Base-by-base conservation (phyloP, 148 eudicot genomes). In the Polygonum aviculare region DNA sequence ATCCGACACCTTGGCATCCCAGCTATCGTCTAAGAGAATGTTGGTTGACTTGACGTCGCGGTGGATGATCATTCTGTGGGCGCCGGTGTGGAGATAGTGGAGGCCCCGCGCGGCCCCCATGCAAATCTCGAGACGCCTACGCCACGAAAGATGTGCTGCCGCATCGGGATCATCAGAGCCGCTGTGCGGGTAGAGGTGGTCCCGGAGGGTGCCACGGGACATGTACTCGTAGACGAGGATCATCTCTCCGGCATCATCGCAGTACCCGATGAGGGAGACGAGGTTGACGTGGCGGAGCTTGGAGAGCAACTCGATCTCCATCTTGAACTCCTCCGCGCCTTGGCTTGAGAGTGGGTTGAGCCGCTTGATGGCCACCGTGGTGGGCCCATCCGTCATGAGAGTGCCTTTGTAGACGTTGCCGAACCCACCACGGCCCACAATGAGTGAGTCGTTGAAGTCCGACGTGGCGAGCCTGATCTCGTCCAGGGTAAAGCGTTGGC, bases 31-130 rank as follows among this genome's bases (percentile, higher is more conserved):
- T 5, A 93, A 90, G 18, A 93, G 81, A 69, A 93, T 93, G 80
- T 93, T 93, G 60, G 98, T 90, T 18, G 98, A 93, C 81, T 93
- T 93, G 62, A 93, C 87, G 82, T 93, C 98, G 0, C 98, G 88
- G 49, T 93, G 98, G 75, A 93, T 93, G 75, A 93, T 91, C 71
- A 94, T 97, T 55, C 91, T 94, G 2, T 90, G 86, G 5, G 88
- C 89, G 36, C 97, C 98, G 3, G 98, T 91, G 57, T 93, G 98
- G 76, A 93, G 96, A 78, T 93, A 93, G 77, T 93, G 96, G 38
- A 93, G 87, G 14, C 98, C 98, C 82, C 98, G 81, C n/a, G 97
- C 98, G 0, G 98, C 90, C 19, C 98, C 98, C 10, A 93, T 90
- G 85, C 98, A 93, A 33, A 91, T 84, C 12, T 91, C 91, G 22